phyloP scores from a whole-genome alignment of 768 basidiomycete species.

The Coprinopsis sp. region DNA sequence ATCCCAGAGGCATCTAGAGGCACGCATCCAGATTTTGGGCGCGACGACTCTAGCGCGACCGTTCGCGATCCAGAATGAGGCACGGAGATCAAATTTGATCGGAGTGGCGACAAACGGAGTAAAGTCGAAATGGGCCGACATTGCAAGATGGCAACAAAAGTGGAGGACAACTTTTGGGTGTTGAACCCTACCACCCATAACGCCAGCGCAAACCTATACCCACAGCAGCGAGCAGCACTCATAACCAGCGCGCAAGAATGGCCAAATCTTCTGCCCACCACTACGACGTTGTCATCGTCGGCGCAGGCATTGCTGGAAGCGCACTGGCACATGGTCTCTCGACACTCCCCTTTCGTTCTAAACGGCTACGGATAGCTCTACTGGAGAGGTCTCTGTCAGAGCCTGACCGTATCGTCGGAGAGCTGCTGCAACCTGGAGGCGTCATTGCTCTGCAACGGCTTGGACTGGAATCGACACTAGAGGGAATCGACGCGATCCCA shows the following conservation, averaged over 20 bases:
- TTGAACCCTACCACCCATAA: neutral
- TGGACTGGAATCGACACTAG: conserved; percentile 71
- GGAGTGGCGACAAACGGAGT: conserved; percentile 4
- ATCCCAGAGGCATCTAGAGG: neutral
- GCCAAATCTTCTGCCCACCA: conserved; percentile 5
- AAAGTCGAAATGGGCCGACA: conserved; percentile 4
- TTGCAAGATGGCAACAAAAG: neutral
- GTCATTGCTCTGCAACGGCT: conserved; percentile 69
- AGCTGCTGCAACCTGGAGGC: conserved; percentile 93
- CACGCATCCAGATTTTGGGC: neutral
- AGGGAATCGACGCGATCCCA: conserved; percentile 84
- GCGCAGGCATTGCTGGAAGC: conserved; percentile 87
- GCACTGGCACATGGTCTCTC: conserved; percentile 85
- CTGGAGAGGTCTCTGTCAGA: conserved; percentile 89
- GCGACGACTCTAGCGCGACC: conserved; percentile 5
- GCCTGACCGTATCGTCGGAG: conserved; percentile 96
- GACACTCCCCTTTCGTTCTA: conserved; percentile 37
- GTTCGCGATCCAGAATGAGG: conserved; percentile 5
- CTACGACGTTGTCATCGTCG: conserved; percentile 86
- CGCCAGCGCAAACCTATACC: neutral
- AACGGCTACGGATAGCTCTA: conserved; percentile 72
- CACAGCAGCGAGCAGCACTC: neutral
- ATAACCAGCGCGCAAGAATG: neutral
- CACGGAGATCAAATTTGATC: neutral
- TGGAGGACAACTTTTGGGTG: neutral